Percentiles rank a stretch among this genome's conserved stretches.
Evolutionary conservation across 768 basidiomycete species (phyloP).

Genomic region (Jaapia argillacea): DNA sequence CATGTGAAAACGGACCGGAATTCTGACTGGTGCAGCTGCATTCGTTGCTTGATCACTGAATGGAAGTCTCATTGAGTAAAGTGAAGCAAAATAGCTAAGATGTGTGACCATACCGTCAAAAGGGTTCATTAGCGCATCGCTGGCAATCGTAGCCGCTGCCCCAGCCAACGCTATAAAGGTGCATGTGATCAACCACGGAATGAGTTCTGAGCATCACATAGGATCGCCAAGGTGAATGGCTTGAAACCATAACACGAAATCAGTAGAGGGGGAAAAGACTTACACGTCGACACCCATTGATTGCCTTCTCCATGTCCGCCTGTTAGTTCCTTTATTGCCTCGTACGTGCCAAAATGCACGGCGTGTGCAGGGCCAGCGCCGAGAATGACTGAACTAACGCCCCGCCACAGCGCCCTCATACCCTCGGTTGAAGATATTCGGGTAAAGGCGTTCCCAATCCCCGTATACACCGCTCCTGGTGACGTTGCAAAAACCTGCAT

Average conservation of each 20-base stretch:
- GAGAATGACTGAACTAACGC: constrained; percentile 90
- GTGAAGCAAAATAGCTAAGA: constrained; percentile 4
- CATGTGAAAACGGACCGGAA: constrained; percentile 85
- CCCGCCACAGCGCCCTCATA: constrained; percentile 84
- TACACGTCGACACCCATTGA: constrained; percentile 85
- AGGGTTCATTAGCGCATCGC: constrained; percentile 98
- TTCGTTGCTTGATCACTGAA: constrained; percentile 96
- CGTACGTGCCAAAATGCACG: constrained; percentile 93
- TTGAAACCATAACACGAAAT: neutral
- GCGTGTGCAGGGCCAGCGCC: constrained; percentile 98
- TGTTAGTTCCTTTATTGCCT: constrained; percentile 86
- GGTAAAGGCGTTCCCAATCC: constrained; percentile 83
- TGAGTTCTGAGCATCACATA: neutral
- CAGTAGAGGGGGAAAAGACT: constrained; percentile 20
- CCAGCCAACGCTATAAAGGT: constrained; percentile 69
- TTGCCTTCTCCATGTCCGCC: constrained; percentile 74
- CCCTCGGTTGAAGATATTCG: constrained; percentile 95
- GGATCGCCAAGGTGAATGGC: neutral
- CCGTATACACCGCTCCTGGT: constrained; percentile 78
- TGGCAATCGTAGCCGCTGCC: constrained; percentile 88
- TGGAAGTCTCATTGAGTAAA: constrained; percentile 10
- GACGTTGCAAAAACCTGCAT: constrained; percentile 96
- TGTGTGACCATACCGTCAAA: constrained; percentile 73
- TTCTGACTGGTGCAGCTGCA: constrained; percentile 94
- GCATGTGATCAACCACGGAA: neutral